Conservation (phyloP, 345 rosid species). For the Aquilaria sinensis region DNA sequence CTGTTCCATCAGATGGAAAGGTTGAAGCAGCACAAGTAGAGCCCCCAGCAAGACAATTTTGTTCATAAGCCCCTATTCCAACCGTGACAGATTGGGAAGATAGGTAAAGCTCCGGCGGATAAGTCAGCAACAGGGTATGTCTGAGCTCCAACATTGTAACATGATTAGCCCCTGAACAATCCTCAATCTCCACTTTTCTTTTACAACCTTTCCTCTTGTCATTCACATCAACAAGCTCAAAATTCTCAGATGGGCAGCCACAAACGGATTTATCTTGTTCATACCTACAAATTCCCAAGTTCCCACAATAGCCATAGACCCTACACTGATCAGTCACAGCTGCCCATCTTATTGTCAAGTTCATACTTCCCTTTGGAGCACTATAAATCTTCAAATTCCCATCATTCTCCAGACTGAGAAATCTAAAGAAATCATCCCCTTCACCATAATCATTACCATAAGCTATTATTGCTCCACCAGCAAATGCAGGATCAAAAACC, state of each 20-base stretch:
- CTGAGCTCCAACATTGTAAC: slow-evolving; percentile 37
- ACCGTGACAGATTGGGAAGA: slow-evolving; percentile 17
- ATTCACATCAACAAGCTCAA: slow-evolving; percentile 28
- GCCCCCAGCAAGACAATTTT: slow-evolving; percentile 28
- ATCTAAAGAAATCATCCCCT: slow-evolving; percentile 39
- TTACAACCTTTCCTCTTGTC: slow-evolving; percentile 49
- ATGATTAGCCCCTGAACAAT: slow-evolving; percentile 25
- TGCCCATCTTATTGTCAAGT: slow-evolving; percentile 28
- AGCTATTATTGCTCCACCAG: slow-evolving; percentile 12
- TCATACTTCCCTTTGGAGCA: slow-evolving; percentile 20
- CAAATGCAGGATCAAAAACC: slow-evolving; percentile 22
- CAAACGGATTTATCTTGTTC: no score
- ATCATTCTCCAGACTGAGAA: slow-evolving; percentile 37
- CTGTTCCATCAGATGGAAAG: slow-evolving; percentile 47
- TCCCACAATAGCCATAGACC: slow-evolving; percentile 52
- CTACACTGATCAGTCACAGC: slow-evolving; percentile 45
- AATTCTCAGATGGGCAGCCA: no score
- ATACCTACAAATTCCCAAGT: slow-evolving; percentile 48
- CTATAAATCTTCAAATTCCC: slow-evolving; percentile 56
- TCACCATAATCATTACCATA: slow-evolving; percentile 47
- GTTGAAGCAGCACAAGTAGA: slow-evolving; percentile 39
- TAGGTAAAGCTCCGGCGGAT: slow-evolving; percentile 12
- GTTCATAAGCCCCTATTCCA: slow-evolving; percentile 40
- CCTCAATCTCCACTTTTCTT: slow-evolving; percentile 35
- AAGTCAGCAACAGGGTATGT: slow-evolving; percentile 30